phyloP scores from a whole-genome alignment of 805 yeast species.

The Lipomyces lipofer region DNA sequence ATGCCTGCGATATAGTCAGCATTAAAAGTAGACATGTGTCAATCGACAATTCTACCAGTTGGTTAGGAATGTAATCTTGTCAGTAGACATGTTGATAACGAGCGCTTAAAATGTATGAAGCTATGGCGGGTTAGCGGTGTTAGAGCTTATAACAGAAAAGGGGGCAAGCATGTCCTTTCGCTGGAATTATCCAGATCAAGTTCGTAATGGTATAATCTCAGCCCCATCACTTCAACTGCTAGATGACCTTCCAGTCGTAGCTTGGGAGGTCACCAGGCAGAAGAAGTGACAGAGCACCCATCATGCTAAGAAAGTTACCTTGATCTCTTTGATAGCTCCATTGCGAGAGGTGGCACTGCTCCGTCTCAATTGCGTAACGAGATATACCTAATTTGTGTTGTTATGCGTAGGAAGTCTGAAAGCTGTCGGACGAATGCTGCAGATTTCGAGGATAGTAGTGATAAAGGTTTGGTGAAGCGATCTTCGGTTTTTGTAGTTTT shows the following conservation, averaged over 20 bases:
- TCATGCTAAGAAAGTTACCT: constrained; percentile 3
- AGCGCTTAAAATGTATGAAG: not conserved
- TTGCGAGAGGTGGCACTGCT: constrained; percentile 4
- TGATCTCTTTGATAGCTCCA: constrained; percentile 7
- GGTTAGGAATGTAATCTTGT: constrained; percentile 52
- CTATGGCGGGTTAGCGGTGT: not conserved
- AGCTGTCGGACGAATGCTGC: not conserved
- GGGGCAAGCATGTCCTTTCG: constrained; percentile 16
- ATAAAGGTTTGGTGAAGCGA: too few relatives aligned
- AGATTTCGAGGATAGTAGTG: not conserved
- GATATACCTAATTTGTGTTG: not conserved
- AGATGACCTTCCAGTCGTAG: not conserved
- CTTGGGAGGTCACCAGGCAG: not conserved
- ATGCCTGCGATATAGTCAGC: constrained; percentile 31
- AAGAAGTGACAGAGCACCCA: constrained; percentile 1
- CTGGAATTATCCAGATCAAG: constrained; percentile 21
- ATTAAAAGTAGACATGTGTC: not conserved
- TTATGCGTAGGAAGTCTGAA: not conserved
- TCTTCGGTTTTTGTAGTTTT: too few relatives aligned
- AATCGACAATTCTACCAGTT: constrained; percentile 44
- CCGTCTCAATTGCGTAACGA: not conserved
- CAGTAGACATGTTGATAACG: constrained; percentile 42
- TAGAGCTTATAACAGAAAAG: not conserved
- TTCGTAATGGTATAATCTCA: constrained; percentile 18
- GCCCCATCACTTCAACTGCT: not conserved